Percentiles rank a stretch among this genome's conserved stretches.
phyloP scores from a whole-genome alignment of 257 asterid species.

The Verbascum thapsus region DNA sequence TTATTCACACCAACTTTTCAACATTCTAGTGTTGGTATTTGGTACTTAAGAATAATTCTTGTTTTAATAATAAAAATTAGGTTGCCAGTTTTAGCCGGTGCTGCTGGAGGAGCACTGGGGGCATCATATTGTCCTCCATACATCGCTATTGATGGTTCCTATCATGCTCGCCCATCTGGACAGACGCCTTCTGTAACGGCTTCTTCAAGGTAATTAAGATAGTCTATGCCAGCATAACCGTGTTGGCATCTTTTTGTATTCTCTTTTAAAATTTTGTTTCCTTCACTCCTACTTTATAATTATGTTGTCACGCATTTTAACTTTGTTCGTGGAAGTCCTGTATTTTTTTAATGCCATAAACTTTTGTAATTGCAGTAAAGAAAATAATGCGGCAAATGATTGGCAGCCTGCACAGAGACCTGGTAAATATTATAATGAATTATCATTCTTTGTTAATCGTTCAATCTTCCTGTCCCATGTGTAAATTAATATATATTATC shows the following conservation, averaged over 20 bases:
- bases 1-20: too few relatives aligned
- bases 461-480: constrained; percentile 4
- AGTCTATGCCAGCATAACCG: not conserved
- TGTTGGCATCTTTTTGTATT: not conserved
- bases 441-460: not conserved
- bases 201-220: constrained; percentile 58
- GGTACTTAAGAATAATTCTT: too few relatives aligned
- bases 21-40: too few relatives aligned
- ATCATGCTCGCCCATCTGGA: constrained; percentile 67
- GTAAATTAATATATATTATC: constrained; percentile 7
- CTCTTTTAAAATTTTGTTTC: not conserved
- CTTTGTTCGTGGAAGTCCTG: too few relatives aligned
- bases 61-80: constrained; percentile 39
- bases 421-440: constrained; percentile 49
- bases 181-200: constrained; percentile 54
- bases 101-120: constrained; percentile 92
- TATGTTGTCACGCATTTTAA: constrained; percentile 1
- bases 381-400: constrained; percentile 57
- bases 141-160: constrained; percentile 78
- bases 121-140: constrained; percentile 78
- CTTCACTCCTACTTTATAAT: constrained; percentile 3
- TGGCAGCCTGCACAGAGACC: constrained; percentile 68
- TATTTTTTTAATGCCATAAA: not conserved
- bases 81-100: constrained; percentile 95
- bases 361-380: constrained; percentile 61